Base-by-base conservation (phyloP, 768 basidiomycete species). In the Calocera viscosa region DNA sequence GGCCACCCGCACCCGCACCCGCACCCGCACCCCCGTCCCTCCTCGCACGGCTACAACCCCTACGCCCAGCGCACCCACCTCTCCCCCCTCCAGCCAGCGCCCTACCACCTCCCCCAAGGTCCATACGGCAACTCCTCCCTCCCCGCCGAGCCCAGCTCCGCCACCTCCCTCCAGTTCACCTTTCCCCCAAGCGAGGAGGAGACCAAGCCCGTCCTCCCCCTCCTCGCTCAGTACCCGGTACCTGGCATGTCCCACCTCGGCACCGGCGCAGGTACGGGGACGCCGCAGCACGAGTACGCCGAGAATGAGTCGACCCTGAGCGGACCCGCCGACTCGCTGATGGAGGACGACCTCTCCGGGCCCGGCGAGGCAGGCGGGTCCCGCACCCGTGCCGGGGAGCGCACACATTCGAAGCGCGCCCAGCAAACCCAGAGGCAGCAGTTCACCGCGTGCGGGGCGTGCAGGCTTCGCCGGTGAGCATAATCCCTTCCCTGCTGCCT, bases 381-480 rank as follows among this genome's bases (percentile, higher is more conserved):
- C 43, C 5, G 8, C 24, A 8, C 16, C 19, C 43, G 43, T 5
- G 19, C 11, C 32, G 35, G 35, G 7, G 35, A 5, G 35, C 35
- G 35, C 35, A 14, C n/a, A n/a, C n/a, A 14, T 14, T 38, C 35
- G 35, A 47, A 47, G 43, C 43, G 24, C 8, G 19, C 24, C 19
- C 43, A 88, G 66, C 90, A 90, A 74, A 89, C 89, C 32, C 82
- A 85, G 1, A 79, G 89, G 68, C 87, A 89, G 72, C 90, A 95
- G 71, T 91, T 91, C 77, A 90, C 89, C n/a, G 93, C 93, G 8
- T 95, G 94, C 74, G 91, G 91, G 67, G 91, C 91, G 33, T 96
- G 94, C 76, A 86, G 91, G 68, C 90, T 90, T 85, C 78, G 94
- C 74, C 84, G 94, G 87, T 88, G 65, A 40, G 77, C 70, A n/a